Evolutionary conservation across 768 basidiomycete genomes (phyloP), one percentile per base, ranked within the genome.

Genomic region (Naganishia friedmannii): DNA sequence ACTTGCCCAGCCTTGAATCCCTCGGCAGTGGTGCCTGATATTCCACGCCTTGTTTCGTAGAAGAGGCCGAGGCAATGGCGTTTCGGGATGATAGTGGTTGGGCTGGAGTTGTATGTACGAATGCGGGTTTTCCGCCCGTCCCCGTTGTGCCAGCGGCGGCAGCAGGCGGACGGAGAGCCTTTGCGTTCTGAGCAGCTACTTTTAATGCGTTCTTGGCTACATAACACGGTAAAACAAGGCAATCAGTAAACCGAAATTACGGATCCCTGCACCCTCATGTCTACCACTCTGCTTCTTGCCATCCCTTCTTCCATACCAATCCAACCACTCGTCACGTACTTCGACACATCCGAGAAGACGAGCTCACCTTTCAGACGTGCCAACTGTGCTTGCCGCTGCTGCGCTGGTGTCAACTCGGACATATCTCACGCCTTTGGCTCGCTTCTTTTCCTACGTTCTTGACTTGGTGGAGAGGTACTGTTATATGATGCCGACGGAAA

Each of bases 1-100:
- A 97, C 57, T 87, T 91, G 92, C 95, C 73, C 75, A 82, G 70
- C 37, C 77, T 73, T 9, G 77, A 75, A 74, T 81, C 79, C 19
- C 78, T 54, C 15, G 76, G 71, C 28, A 82, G 70, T 5, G 78
- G 77, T 17, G 74, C 65, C 7, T 68, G 57, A 9, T 65, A 48
- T 7, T 67, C 56, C 10, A 48, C 51, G 13, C 58, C 68, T 15
- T 42, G 7, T 17, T 42, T 42, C 15, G 68, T 23, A n/a, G 54
- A n/a, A 5, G 54, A 53, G 17, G 31, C 57, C 5, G 66, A 42
- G 3, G 69, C 68, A 42, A 29, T 34, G 7, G 73, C 73, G 46
- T 74, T 68, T 42, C 73, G 39, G 4, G 45, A 65, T 2, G 53
- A 58, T n/a, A 66, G 63, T 37, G 71, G 68, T 23, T 70, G 67